A percentile compares a stretch with the other conserved stretches of the same genome.
Evolutionary conservation across 2,329 filamentous ascomycete species (phyloP).

Genomic region (Epichloe festucae): DNA sequence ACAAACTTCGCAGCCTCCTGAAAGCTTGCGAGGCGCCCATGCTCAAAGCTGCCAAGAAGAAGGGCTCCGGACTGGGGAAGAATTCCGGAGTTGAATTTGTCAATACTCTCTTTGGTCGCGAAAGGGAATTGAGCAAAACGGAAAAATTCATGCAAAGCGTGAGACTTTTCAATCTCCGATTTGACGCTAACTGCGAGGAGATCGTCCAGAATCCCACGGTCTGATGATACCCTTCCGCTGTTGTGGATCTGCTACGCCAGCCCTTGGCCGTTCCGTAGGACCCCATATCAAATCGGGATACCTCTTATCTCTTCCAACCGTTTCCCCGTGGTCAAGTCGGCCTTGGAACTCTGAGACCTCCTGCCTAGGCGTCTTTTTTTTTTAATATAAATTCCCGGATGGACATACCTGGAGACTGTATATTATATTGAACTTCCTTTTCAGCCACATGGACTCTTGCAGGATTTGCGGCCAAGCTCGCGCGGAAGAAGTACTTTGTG

Average conservation of each 20-base stretch:
- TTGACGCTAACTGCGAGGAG: constrained; percentile 90
- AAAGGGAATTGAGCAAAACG: constrained; percentile 78
- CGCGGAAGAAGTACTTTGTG: neutral
- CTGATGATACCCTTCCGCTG: constrained; percentile 21
- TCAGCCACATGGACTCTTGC: constrained; percentile 8
- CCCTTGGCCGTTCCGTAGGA: neutral
- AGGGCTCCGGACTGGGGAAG: constrained; percentile 60
- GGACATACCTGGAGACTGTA: constrained; percentile 5
- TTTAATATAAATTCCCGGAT: constrained; percentile 1
- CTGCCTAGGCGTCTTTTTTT: neutral
- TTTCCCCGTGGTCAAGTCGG: neutral
- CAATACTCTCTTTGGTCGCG: constrained; percentile 84
- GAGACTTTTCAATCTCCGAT: constrained; percentile 81
- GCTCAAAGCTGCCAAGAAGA: constrained; percentile 76
- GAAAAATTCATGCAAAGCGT: constrained; percentile 87
- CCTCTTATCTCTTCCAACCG: neutral
- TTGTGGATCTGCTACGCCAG: neutral
- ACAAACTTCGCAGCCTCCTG: constrained; percentile 72
- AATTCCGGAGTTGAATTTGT: constrained; percentile 92
- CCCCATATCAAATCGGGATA: neutral
- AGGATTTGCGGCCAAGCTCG: constrained; percentile 1
- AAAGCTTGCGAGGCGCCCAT: constrained; percentile 90
- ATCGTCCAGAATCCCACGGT: constrained; percentile 54
- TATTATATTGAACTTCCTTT: constrained; percentile 4
- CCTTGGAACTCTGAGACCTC: neutral